Evolutionary conservation across 1,284 basidiomycete genomes (phyloP), one percentile per base, ranked within the genome.

Genomic region (Papiliotrema flavescens): DNA sequence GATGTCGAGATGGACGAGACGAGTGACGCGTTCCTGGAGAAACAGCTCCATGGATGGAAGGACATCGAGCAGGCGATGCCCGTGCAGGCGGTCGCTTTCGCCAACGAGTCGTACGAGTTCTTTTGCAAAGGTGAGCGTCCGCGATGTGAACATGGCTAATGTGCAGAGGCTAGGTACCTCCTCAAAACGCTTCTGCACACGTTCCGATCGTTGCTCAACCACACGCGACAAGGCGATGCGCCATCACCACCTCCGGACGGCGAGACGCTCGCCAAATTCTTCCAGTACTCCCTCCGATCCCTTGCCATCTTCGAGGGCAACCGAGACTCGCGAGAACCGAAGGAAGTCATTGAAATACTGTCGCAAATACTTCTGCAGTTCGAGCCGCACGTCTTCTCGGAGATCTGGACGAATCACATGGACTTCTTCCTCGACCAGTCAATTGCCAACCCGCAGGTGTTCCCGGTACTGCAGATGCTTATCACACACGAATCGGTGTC

Each of bases 391-490:
- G 86, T 93, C 57, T 94, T 96, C 74, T 89, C 94, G 69, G 91
- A 96, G 74, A 88, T 96, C 22, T 96, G 89, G 93, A 90, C 88
- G 37, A 85, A 85, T 68, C 89, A 90, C 72, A 88, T 97, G 76
- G 86, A 85, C 23, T 87, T 92, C 69, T 94, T 94, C 78, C 88
- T 94, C 73, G 82, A 88, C 61, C 82, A 83, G 62, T 83, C 88
- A 0, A 83, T 87, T 62, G 85, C 86, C 59, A 88, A 92, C 56
- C 84, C 86, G 17, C 80, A 86, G 53, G 82, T 98, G 50, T 85
- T 97, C 67, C 87, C 88, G 59, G 84, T 98, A 49, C 87, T 90
- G 55, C 91, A 97, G 71, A 81, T 84, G 45, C 82, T 98, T n/a
- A 88, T 98, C 64, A 80, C 80, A 46, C 87, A 90, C 67, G 90